Conservation (phyloP, 139 green algal genomes). For the Tetraselmis striata region DNA sequence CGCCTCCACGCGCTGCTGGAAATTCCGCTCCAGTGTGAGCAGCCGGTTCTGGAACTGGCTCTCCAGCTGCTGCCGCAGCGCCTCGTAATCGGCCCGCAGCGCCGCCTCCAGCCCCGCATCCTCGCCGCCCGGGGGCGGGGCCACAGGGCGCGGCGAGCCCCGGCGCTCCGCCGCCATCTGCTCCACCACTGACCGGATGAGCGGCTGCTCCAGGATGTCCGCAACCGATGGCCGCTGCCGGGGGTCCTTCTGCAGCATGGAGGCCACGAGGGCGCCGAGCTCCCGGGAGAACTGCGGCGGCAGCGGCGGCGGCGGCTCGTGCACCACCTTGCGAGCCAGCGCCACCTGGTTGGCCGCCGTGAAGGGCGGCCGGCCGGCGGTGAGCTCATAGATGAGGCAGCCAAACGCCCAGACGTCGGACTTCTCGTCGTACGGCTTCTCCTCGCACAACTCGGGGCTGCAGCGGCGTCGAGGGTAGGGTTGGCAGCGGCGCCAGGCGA, state of each 20-base stretch:
- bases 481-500: too few species aligned
- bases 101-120: neutral
- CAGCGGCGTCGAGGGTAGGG: too few species aligned
- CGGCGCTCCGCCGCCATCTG: too few species aligned
- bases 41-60: neutral
- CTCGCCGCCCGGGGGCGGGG: too few species aligned
- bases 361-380: neutral
- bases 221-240: neutral
- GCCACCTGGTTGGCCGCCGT: neutral
- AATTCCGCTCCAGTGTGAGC: neutral
- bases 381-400: constrained; percentile 11
- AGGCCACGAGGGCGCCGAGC: neutral
- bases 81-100: neutral
- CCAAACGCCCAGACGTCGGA: constrained; percentile 10
- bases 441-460: constrained; percentile 13
- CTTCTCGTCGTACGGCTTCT: constrained; percentile 16
- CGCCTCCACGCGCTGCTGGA: neutral
- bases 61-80: neutral
- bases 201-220: neutral
- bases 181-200: too few species aligned
- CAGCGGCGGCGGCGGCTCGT: neutral
- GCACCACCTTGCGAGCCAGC: constrained; percentile 6
- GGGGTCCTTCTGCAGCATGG: neutral
- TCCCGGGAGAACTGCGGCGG: neutral
- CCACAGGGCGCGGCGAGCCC: too few species aligned